Base-by-base conservation (phyloP, 2,329 filamentous ascomycete species). In the Pestalotiopsis sp. region DNA sequence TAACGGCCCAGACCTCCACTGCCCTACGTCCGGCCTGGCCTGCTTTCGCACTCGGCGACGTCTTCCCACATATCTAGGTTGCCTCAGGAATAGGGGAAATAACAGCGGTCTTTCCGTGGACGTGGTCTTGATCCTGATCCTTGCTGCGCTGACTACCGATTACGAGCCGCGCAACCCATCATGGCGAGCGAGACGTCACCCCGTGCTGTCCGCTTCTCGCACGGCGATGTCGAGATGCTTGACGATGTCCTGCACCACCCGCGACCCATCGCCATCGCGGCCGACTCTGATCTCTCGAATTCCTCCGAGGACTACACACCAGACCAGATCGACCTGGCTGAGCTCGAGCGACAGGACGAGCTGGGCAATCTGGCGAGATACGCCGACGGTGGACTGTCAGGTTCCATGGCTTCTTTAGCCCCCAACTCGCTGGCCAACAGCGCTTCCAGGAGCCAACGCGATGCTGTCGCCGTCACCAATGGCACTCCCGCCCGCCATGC, bases 161-260 rank as follows among this genome's bases (percentile, higher is more conserved):
- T n/a, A 52, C 45, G 45, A 52, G 45, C 17, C 20, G 45, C 17
- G 45, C 45, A 52, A 52, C 36, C 17, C 31, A 36, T 52, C 7
- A 66, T 66, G 65, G 59, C 65, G 5, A 69, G 82, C 74, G 87
- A 90, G 71, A 78, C 83, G 45, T 87, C 87, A 12, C 85, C 87
- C 65, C 84, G 87, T 73, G 82, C 83, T 71, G 86, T 90, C 71
- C 85, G 87, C 72, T 90, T 90, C 74, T 85, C 85, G 60, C 82
- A 84, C 69, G 78, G 79, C 75, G 86, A 85, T 68, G 80, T 84
- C 68, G 83, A 85, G 27, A 78, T 83, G 40, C 71, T 75, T 45
- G 80, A 80, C 63, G 85, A 87, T 31, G 83, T 81, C 72, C 71
- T 79, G 71, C 85, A 81, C 68, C 77, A 74, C 68, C 78, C 79